Evolutionary conservation across 2,329 filamentous ascomycete genomes (phyloP).

Genomic region (Albifimbria verrucaria): DNA sequence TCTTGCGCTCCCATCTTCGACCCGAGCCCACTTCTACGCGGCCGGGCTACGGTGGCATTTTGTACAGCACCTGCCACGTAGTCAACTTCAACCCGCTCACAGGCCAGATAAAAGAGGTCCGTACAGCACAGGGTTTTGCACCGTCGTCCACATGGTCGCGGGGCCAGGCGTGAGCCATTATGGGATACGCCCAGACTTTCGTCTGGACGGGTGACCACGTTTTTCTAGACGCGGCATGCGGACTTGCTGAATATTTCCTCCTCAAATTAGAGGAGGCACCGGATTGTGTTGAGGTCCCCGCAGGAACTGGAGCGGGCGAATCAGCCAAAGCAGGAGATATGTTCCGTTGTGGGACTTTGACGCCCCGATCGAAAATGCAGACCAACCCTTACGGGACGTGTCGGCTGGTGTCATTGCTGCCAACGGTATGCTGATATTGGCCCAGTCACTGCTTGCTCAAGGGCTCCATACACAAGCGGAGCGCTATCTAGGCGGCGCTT

Average conservation of each 20-base stretch:
- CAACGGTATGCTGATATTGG: slow-evolving; percentile 37
- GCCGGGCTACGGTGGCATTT: slow-evolving; percentile 26
- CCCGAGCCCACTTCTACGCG: slow-evolving; percentile 17
- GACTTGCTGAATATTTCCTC: slow-evolving; percentile 46
- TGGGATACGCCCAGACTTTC: slow-evolving; percentile 47
- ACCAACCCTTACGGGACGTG: slow-evolving; percentile 27
- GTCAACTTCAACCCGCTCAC: slow-evolving; percentile 40
- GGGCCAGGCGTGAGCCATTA: slow-evolving; percentile 42
- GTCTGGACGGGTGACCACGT: slow-evolving; percentile 38
- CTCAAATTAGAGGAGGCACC: slow-evolving; percentile 27
- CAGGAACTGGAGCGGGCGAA: slow-evolving; percentile 9
- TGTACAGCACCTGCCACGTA: slow-evolving; percentile 37
- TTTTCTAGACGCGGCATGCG: slow-evolving; percentile 40
- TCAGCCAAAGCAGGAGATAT: slow-evolving; percentile 12
- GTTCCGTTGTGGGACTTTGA: slow-evolving; percentile 43
- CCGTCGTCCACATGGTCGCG: slow-evolving; percentile 45
- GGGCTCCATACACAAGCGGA: slow-evolving; percentile 11
- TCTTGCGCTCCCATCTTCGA: slow-evolving; percentile 36
- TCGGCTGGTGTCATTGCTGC: slow-evolving; percentile 38
- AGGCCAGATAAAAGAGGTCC: slow-evolving; percentile 32
- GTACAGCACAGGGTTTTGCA: slow-evolving; percentile 44
- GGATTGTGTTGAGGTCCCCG: slow-evolving; percentile 14
- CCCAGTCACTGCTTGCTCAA: slow-evolving; percentile 24
- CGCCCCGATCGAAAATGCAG: slow-evolving; percentile 33
- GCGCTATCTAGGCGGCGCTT: slow-evolving; percentile 22